Conservation (phyloP, 768 basidiomycete genomes). For the Suillus spraguei region DNA sequence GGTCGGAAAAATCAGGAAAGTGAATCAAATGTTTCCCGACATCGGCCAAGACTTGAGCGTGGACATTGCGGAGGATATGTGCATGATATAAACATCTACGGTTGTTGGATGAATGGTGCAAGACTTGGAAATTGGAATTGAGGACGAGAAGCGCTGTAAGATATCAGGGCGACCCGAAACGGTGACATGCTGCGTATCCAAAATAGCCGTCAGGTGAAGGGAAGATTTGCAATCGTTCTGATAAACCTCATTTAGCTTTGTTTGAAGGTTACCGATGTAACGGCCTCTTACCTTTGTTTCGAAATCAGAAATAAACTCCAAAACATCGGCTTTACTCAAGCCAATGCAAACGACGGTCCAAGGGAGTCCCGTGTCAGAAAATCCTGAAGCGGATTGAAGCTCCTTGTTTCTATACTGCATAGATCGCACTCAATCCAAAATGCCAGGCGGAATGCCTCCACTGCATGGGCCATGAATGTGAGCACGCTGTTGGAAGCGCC, state of each 20-base stretch:
- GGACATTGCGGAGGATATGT: conserved; percentile 28
- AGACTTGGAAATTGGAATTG: conserved; percentile 32
- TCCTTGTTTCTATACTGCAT: conserved; percentile 32
- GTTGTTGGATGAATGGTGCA: conserved; percentile 45
- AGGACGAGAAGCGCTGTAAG: conserved; percentile 44
- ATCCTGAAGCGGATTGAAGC: conserved; percentile 2
- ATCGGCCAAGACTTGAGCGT: conserved; percentile 47
- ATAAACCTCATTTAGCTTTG: neutral
- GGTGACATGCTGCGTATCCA: conserved; percentile 50
- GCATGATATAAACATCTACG: conserved; percentile 57
- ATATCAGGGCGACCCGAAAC: conserved; percentile 60
- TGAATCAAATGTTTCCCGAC: conserved; percentile 44
- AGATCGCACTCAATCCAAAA: conserved; percentile 53
- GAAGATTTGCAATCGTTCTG: conserved; percentile 13
- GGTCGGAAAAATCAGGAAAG: conserved; percentile 51
- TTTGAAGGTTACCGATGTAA: neutral
- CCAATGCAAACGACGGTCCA: conserved; percentile 50
- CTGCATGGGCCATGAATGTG: conserved; percentile 44
- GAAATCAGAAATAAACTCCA: conserved; percentile 29
- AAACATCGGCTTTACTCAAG: conserved; percentile 26
- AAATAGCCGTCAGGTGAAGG: conserved; percentile 53
- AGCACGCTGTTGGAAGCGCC: conserved; percentile 43
- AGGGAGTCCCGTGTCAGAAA: conserved; percentile 29
- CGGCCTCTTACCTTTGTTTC: conserved; percentile 23
- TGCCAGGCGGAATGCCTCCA: conserved; percentile 51